Evolutionary conservation across 1,284 basidiomycete genomes (phyloP).

Genomic region (Ustilago sp.): DNA sequence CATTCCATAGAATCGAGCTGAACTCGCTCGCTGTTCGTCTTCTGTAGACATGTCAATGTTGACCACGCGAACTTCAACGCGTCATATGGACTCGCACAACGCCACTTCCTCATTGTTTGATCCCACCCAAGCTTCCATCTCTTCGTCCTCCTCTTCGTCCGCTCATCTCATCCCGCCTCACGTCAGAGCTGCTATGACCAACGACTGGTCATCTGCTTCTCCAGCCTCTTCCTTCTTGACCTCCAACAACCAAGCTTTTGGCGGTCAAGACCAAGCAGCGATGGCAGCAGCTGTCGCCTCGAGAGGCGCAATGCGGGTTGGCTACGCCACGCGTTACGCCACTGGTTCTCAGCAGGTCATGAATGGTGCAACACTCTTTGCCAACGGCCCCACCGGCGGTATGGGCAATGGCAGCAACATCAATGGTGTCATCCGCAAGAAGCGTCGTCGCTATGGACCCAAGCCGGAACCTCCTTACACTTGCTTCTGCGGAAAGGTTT

Average conservation of each 20-base stretch:
- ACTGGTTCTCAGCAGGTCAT: conserved; percentile 22
- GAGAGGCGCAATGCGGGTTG: conserved; percentile 9
- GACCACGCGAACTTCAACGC: conserved; percentile 29
- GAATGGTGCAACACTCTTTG: conserved; percentile 2
- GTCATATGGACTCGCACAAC: conserved; percentile 15
- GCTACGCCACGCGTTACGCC: conserved; percentile 24
- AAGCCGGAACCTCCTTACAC: conserved; percentile 45
- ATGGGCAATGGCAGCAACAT: not conserved
- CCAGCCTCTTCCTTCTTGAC: conserved; percentile 10
- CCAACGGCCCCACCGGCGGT: not conserved
- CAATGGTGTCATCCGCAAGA: conserved; percentile 21
- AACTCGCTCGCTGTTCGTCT: not conserved
- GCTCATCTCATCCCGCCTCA: conserved; percentile 11
- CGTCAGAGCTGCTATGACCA: conserved; percentile 8
- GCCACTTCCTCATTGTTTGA: conserved; percentile 20
- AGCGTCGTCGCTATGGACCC: conserved; percentile 44
- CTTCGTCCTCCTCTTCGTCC: conserved; percentile 7
- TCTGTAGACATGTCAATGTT: conserved; percentile 23
- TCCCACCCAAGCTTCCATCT: conserved; percentile 9
- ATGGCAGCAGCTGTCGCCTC: not conserved
- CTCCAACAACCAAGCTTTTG: conserved; percentile 3
- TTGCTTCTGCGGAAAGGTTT: conserved; percentile 52
- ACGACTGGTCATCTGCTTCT: conserved; percentile 7
- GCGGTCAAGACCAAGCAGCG: conserved; percentile 5
- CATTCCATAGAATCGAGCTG: not conserved